Evolutionary conservation across 176 grass and related monocot genomes (phyloP).

Genomic region (Areca catechu): DNA sequence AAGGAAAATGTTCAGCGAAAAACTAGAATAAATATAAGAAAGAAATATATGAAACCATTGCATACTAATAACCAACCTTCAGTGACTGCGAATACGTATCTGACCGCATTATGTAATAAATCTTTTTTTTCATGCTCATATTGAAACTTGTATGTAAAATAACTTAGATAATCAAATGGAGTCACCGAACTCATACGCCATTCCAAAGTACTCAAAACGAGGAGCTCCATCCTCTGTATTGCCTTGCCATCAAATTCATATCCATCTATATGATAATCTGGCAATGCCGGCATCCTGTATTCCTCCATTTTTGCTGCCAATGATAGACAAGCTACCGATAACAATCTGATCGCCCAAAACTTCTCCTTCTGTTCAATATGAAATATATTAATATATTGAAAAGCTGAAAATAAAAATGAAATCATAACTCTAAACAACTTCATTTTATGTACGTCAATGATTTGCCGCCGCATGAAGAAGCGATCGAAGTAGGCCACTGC

Average conservation of each 20-base stretch:
- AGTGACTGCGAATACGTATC: not conserved
- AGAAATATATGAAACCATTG: too few species aligned
- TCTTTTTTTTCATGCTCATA: not conserved
- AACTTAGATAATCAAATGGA: conserved; percentile 9
- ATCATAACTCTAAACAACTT: too few species aligned
- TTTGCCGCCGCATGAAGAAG: too few species aligned
- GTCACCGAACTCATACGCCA: conserved; percentile 5
- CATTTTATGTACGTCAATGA: too few species aligned
- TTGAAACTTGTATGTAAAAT: conserved; percentile 1
- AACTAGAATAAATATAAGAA: too few species aligned
- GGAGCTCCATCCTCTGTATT: conserved; percentile 9
- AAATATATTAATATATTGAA: too few species aligned
- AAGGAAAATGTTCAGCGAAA: too few species aligned
- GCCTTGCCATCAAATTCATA: not conserved
- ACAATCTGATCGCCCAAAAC: not conserved
- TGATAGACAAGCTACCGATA: conserved; percentile 8
- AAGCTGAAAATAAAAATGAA: too few species aligned
- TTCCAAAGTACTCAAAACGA: conserved; percentile 4
- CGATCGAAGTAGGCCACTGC: too few species aligned
- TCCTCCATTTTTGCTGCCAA: conserved; percentile 15
- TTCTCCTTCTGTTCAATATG: not conserved
- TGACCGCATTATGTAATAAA: not conserved
- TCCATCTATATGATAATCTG: not conserved
- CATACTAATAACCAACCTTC: conserved; percentile 4
- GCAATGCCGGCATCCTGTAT: not conserved